Conservation (phyloP, 1,284 basidiomycete genomes). For the Ganoderma lucidum region DNA sequence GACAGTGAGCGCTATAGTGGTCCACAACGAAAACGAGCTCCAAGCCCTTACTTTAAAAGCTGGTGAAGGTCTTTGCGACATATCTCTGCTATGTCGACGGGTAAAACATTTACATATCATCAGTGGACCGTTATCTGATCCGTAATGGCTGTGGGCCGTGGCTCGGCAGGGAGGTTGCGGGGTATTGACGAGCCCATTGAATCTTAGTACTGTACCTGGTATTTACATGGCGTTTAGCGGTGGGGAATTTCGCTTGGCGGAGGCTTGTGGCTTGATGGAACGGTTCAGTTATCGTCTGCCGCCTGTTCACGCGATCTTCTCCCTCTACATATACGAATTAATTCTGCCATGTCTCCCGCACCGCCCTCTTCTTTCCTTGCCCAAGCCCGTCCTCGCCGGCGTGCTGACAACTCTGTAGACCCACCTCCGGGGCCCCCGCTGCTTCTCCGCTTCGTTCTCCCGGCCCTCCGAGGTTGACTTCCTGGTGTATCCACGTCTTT, state of each 20-base stretch:
- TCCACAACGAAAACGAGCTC: not conserved
- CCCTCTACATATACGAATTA: conserved; percentile 12
- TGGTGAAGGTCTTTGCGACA: not conserved
- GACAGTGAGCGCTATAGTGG: not conserved
- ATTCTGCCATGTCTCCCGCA: conserved; percentile 4
- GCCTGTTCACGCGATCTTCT: not conserved
- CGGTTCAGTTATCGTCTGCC: conserved; percentile 11
- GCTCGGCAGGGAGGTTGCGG: conserved; percentile 10
- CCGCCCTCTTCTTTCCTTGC: not conserved
- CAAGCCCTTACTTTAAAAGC: not conserved
- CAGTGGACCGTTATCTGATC: not conserved
- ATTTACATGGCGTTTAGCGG: not conserved
- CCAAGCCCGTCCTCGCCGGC: not conserved
- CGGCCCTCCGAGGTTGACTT: not conserved
- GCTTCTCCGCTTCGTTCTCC: not conserved
- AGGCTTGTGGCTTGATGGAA: conserved; percentile 15
- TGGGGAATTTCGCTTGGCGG: conserved; percentile 21
- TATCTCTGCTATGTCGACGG: not conserved
- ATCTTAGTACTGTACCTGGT: too few relatives aligned
- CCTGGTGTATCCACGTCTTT: not conserved
- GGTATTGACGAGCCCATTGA: not conserved
- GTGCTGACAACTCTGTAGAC: not conserved
- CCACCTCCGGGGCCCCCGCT: not conserved
- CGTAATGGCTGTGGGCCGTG: not conserved
- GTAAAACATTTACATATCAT: not conserved